Conservation (phyloP, 192 early-diverging fungal species). For the Backusella liffmaniae region DNA sequence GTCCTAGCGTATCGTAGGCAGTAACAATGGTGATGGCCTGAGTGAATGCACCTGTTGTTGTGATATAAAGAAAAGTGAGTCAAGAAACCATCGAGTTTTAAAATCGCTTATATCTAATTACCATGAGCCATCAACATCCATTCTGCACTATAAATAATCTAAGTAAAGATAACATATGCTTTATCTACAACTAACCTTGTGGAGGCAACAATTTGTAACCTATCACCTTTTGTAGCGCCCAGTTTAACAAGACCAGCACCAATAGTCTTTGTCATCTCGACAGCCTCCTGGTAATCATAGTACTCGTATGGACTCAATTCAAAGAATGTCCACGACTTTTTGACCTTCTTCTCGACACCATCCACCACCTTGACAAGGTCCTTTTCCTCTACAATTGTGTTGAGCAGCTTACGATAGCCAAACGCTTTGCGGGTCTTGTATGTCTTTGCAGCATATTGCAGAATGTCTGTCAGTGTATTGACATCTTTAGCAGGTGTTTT, state of each 20-base stretch:
- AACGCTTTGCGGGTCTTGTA: constrained; percentile 59
- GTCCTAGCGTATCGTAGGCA: constrained; percentile 85
- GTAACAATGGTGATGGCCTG: constrained; percentile 80
- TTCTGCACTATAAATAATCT: constrained; percentile 33
- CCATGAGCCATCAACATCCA: constrained; percentile 38
- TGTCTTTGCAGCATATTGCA: constrained; percentile 54
- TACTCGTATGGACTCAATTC: constrained; percentile 77
- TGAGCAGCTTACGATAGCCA: constrained; percentile 65
- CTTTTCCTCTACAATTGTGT: constrained; percentile 73
- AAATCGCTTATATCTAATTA: neutral
- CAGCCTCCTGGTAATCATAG: constrained; percentile 72
- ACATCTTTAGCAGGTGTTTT: constrained; percentile 46
- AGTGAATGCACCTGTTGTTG: constrained; percentile 47
- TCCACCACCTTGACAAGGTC: constrained; percentile 57
- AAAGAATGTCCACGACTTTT: constrained; percentile 82
- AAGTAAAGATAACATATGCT: constrained; percentile 38
- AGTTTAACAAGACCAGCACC: constrained; percentile 74
- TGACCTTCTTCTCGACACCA: constrained; percentile 58
- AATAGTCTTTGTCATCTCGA: constrained; percentile 46
- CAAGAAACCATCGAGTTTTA: too few species aligned
- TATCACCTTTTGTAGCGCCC: constrained; percentile 44
- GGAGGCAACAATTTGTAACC: constrained; percentile 66
- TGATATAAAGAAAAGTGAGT: neutral
- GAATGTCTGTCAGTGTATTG: constrained; percentile 68
- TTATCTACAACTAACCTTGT: constrained; percentile 43